Evolutionary conservation across 768 basidiomycete species (phyloP), one percentile per base, ranked within the genome.

Genomic region (Cystoderma amianthinum): DNA sequence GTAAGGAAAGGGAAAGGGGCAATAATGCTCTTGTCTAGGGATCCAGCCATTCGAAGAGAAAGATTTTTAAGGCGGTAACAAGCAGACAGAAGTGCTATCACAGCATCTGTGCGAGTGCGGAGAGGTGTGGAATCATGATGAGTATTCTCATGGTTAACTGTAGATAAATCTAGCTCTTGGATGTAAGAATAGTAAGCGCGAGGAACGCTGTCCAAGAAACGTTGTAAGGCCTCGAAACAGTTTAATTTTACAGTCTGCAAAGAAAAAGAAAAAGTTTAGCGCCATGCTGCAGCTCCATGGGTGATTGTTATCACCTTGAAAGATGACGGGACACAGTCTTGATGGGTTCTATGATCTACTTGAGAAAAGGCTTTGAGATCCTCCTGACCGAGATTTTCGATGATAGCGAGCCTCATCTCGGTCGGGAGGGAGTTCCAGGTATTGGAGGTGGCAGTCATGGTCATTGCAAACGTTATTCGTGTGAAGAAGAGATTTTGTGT

Each of bases 321-420:
- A 32, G 74, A 62, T 3, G 71, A 58, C 7, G 82, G 77, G 18
- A 85, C 60, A 49, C 74, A 80, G 11, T 74, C 65, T 5, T 61
- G 51, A 53, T 82, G 81, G 17, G 74, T 71, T 22, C 64, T 50
- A 20, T 65, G 60, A 58, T 74, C 68, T 2, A 76, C 72, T 12
- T 55, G 50, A 13, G 83, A 64, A 46, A 85, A 65, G 0, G 69
- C 54, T 17, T 65, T 59, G 23, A 75, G 57, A 43, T 76, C 74
- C 46, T 53, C 43, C 16, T 55, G 48, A 35, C 67, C 67, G 46
- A 85, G 71, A 44, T 59, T 54, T 33, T 66, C 71, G 35, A 81
- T 59, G 56, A 87, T 50, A 19, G 72, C 62, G 49, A 81, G 67
- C 60, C 76, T 78, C 57, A 87, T 76, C 48, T 87, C 85, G 0